Evolutionary conservation across 2,329 filamentous ascomycete species (phyloP).

Genomic region (Ophiosphaerella herpotricha): DNA sequence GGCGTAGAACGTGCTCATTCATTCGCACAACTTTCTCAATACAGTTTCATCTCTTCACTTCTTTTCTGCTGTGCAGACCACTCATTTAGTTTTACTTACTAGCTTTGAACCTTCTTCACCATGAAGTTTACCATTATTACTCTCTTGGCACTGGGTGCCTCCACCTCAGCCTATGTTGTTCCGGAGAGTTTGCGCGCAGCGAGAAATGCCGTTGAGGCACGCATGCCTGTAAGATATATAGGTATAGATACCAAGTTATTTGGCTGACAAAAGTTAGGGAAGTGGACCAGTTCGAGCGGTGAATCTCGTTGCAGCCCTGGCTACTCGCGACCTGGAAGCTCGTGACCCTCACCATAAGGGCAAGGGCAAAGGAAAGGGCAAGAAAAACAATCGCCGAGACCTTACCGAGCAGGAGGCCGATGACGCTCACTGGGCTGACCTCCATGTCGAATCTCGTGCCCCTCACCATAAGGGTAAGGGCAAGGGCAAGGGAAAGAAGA

Average conservation of each 20-base stretch:
- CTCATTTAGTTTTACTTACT: conserved; percentile 21
- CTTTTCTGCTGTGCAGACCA: conserved; percentile 37
- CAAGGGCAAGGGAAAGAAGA: conserved; percentile 7
- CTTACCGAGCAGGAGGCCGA: neutral
- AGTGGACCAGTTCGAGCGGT: conserved; percentile 25
- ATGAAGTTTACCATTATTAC: conserved; percentile 39
- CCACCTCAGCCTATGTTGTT: conserved; percentile 39
- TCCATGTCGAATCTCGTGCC: neutral
- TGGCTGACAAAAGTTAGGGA: conserved; percentile 23
- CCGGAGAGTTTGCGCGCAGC: conserved; percentile 22
- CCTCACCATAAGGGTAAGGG: conserved; percentile 24
- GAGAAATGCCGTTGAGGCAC: conserved; percentile 32
- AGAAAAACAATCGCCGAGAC: conserved; percentile 1
- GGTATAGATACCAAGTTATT: neutral
- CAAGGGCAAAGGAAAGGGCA: neutral
- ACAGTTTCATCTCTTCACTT: conserved; percentile 26
- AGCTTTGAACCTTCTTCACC: conserved; percentile 21
- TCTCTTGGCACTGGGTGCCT: conserved; percentile 40
- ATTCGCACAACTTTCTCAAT: conserved; percentile 36
- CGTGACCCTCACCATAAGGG: conserved; percentile 5
- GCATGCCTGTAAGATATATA: conserved; percentile 26
- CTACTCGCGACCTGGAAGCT: conserved; percentile 17
- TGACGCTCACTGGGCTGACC: neutral
- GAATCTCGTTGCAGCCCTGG: conserved; percentile 28
- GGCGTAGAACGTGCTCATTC: conserved; percentile 42